Base-by-base conservation (phyloP, 2,329 filamentous ascomycete species). In the Fusarium tuaranense region DNA sequence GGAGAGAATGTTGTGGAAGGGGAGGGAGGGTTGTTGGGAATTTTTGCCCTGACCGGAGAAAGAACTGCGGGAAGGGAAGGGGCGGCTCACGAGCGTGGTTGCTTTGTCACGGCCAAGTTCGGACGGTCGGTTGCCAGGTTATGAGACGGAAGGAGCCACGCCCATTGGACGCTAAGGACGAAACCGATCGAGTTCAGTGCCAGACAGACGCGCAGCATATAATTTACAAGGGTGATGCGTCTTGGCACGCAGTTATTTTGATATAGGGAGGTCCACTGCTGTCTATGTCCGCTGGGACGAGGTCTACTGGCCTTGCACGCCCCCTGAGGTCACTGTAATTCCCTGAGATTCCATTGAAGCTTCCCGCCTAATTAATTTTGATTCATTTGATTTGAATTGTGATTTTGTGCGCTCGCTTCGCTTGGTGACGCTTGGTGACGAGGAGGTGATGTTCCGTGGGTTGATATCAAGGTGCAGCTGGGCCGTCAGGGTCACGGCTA, bases 261-360 rank as follows among this genome's bases (percentile, higher is more conserved):
- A 63, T 70, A 67, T 73, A 70, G 14, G 44, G 60, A 22, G 41
- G 38, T 34, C 32, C 53, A 16, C 5, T 58, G 59, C 46, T 22
- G 34, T 67, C 66, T 18, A 30, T 16, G 18, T 30, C 65, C 57
- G n/a, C 39, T 22, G 32, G 10, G 7, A 44, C n/a, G 30, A 27
- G 9, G 69, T 73, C 72, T 57, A 16, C 18, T 27, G 20, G 27
- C 41, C 62, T 72, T 70, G 72, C 69, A 67, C 5, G 38, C 60
- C 65, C 48, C 14, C 44, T 20, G 61, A 57, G 62, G n/a, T 25
- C 27, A 51, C 13, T 41, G 25, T 34, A 36, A 30, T 10, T 8
- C 27, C 34, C 41, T n/a, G 53, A 34, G 72, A 51, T n/a, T 30
- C 44, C 9, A 27, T 20, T 27, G 4, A 13, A 44, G 7, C 22